Conservation (phyloP, 495 filamentous ascomycete genomes). For the Friedmanniomyces simplex region DNA sequence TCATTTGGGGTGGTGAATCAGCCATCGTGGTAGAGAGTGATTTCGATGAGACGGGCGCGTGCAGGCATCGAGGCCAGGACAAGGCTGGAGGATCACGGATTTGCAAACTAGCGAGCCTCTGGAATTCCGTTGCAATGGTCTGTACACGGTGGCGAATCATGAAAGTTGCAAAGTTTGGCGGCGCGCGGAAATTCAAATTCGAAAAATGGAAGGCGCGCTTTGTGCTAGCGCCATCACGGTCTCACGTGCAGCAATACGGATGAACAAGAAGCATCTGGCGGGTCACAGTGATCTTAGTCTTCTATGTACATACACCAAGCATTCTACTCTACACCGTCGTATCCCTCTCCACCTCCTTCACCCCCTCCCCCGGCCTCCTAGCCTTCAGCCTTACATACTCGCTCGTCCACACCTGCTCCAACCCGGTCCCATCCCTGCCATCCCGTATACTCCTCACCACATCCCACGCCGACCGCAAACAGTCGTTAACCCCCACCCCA, state of each 20-base stretch:
- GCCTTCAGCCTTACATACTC: slow-evolving; percentile 17
- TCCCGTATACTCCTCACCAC: slow-evolving; percentile 32
- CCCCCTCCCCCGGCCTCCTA: neutral
- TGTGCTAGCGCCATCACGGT: neutral
- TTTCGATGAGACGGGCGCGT: neutral
- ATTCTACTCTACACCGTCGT: neutral
- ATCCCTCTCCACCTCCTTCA: neutral
- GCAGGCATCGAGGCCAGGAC: neutral
- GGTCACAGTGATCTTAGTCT: too few species aligned
- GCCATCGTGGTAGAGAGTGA: neutral
- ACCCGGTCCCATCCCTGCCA: slow-evolving; percentile 17
- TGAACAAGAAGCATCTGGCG: too few species aligned
- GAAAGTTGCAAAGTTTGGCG: neutral
- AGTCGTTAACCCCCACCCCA: slow-evolving; percentile 55
- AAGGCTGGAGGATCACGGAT: neutral
- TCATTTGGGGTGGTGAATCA: neutral
- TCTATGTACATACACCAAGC: neutral
- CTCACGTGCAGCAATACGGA: neutral
- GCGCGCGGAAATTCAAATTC: neutral
- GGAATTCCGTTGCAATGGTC: neutral
- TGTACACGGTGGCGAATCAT: neutral
- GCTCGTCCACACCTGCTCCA: slow-evolving; percentile 15
- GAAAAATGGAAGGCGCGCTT: neutral
- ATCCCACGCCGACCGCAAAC: slow-evolving; percentile 42
- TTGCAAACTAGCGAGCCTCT: neutral